A percentile compares a stretch with the other conserved stretches of the same genome.
phyloP scores from a whole-genome alignment of 2,329 filamentous ascomycete species.

The Ustulina deusta region DNA sequence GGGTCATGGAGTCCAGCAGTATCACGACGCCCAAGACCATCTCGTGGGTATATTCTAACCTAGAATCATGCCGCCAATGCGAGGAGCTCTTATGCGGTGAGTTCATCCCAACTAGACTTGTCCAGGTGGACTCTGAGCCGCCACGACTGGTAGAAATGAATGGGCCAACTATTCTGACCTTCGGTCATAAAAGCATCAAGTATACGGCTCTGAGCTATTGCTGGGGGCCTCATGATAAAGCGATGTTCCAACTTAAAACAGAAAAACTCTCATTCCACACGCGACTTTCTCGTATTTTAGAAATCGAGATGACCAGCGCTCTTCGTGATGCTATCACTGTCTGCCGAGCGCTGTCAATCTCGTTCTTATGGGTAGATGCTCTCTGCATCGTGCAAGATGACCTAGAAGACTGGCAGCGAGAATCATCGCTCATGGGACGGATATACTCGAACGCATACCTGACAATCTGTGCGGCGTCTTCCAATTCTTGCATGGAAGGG shows the following conservation, averaged over 20 bases:
- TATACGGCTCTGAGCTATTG: slow-evolving; percentile 20
- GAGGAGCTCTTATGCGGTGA: not conserved
- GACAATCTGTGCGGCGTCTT: not conserved
- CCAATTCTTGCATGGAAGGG: slow-evolving; percentile 11
- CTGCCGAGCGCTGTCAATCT: slow-evolving; percentile 16
- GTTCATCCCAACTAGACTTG: slow-evolving; percentile 16
- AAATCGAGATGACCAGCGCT: slow-evolving; percentile 1
- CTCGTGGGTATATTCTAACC: slow-evolving; percentile 5
- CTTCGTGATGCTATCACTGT: slow-evolving; percentile 16
- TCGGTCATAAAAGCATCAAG: not conserved
- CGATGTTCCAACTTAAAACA: not conserved
- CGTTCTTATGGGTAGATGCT: slow-evolving; percentile 32
- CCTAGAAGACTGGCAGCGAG: slow-evolving; percentile 23
- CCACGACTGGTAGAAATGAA: slow-evolving; percentile 8
- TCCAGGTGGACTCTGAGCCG: slow-evolving; percentile 5
- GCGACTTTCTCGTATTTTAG: not conserved
- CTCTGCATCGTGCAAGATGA: slow-evolving; percentile 34
- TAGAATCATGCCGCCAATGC: slow-evolving; percentile 1
- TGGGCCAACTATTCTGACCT: not conserved
- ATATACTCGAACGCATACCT: slow-evolving; percentile 18
- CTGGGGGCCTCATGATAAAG: slow-evolving; percentile 4
- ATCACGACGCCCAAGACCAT: slow-evolving; percentile 10
- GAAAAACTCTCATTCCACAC: not conserved
- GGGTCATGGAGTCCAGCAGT: not conserved
- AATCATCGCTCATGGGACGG: slow-evolving; percentile 27